These are phyloP conservation scores for Lodderomyces elongisporus DNA, from an alignment of 1,139 yeast genomes.

Conservation along the genomic window DNA sequence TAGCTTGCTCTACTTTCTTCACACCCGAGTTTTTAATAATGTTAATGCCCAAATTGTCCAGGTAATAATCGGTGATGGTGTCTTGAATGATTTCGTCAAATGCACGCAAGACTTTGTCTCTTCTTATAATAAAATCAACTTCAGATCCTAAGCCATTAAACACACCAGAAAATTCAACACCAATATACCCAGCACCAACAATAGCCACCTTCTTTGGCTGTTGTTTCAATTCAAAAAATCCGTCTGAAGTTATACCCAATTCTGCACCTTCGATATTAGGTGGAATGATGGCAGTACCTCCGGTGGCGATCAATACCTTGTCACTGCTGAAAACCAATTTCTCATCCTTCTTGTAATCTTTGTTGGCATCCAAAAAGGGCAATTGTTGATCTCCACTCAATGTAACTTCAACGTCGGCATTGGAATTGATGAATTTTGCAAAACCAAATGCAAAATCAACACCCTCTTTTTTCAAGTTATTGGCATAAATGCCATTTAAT, in stretches of 20 bases:
- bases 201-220: slow-evolving; percentile 93
- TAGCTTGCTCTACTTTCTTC: slow-evolving; percentile 53
- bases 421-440: slow-evolving; percentile 62
- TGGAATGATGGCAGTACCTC: slow-evolving; percentile 80
- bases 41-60: slow-evolving; percentile 68
- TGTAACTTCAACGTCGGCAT: slow-evolving; percentile 76
- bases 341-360: slow-evolving; percentile 39
- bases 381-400: slow-evolving; percentile 40
- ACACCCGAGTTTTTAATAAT: slow-evolving; percentile 68
- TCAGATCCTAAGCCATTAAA: slow-evolving; percentile 87
- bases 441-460: slow-evolving; percentile 86
- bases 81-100: slow-evolving; percentile 81
- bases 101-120: slow-evolving; percentile 80
- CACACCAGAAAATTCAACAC: slow-evolving; percentile 91
- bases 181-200: slow-evolving; percentile 98
- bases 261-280: slow-evolving; percentile 72
- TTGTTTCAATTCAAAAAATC: slow-evolving; percentile 71
- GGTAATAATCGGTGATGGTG: slow-evolving; percentile 74
- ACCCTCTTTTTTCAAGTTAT: slow-evolving; percentile 80
- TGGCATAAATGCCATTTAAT: slow-evolving; percentile 88
- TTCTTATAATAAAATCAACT: slow-evolving; percentile 83
- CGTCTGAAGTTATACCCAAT: slow-evolving; percentile 83
- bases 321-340: slow-evolving; percentile 69
- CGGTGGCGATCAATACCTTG: slow-evolving; percentile 83
- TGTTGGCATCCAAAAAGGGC: slow-evolving; percentile 24